Evolutionary conservation across 1,284 basidiomycete species (phyloP).

Genomic region (Trametes hirsuta): DNA sequence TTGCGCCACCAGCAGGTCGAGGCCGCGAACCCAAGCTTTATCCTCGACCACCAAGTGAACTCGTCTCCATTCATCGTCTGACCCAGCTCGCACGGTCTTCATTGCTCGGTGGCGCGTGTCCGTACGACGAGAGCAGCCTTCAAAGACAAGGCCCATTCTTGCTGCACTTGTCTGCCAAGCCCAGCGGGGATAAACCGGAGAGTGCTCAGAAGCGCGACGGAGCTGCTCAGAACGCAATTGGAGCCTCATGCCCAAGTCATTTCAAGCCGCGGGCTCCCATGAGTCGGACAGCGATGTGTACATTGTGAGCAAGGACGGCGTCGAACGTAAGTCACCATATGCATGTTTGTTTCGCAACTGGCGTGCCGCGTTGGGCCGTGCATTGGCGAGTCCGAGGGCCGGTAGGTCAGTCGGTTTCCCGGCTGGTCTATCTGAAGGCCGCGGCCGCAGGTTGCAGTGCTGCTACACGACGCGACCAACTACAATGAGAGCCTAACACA

Average conservation of each 20-base stretch:
- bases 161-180: constrained; percentile 10
- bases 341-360: background rate
- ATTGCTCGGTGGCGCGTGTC: background rate
- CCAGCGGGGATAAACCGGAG: constrained; percentile 11
- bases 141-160: constrained; percentile 12
- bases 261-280: constrained; percentile 26
- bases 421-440: too few species aligned
- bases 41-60: background rate
- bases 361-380: background rate
- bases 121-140: constrained; percentile 4
- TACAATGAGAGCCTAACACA: background rate
- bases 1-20: background rate
- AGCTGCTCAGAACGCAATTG: too few species aligned
- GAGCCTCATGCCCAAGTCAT: constrained; percentile 32
- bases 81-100: background rate
- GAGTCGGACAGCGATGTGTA: constrained; percentile 26
- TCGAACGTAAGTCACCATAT: constrained; percentile 44
- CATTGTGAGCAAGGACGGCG: constrained; percentile 44
- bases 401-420: too few species aligned
- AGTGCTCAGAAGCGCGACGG: constrained; percentile 11
- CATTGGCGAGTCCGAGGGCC: background rate
- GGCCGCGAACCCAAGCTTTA: background rate
- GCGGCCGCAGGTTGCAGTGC: too few species aligned
- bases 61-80: background rate
- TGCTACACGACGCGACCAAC: too few species aligned